Percentiles rank a stretch among this genome's conserved stretches.
These are phyloP conservation scores for Karstenula rhodostoma DNA, from an alignment of 2,329 filamentous ascomycete species.

Conservation along the genomic window DNA sequence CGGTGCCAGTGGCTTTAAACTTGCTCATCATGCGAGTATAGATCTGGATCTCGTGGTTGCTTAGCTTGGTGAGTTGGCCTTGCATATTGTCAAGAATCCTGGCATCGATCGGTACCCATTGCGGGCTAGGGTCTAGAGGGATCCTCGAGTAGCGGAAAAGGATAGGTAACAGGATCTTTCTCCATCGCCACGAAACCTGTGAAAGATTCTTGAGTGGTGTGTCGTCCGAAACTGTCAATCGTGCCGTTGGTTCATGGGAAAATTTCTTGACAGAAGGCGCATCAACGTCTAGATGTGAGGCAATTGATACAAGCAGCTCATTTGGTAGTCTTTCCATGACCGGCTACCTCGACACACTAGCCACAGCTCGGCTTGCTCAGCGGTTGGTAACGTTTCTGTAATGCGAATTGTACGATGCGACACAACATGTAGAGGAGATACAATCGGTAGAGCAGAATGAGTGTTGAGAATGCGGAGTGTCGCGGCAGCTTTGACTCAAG, in stretches of 20 bases:
- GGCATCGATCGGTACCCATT: conserved; percentile 47
- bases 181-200: conserved; percentile 41
- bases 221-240: conserved; percentile 32
- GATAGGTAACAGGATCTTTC: conserved; percentile 41
- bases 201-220: conserved; percentile 44
- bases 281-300: conserved; percentile 37
- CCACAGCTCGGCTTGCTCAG: neutral
- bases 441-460: neutral
- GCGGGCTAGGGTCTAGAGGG: conserved; percentile 34
- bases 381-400: neutral
- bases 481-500: neutral
- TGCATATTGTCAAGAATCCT: conserved; percentile 46
- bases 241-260: conserved; percentile 38
- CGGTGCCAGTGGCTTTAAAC: conserved; percentile 39
- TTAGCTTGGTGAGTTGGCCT: conserved; percentile 37
- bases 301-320: conserved; percentile 47
- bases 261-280: conserved; percentile 46
- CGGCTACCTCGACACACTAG: neutral
- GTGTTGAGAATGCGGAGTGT: neutral
- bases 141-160: conserved; percentile 44
- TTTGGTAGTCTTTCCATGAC: conserved; percentile 43
- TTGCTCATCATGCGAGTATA: conserved; percentile 44
- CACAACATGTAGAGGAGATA: neutral
- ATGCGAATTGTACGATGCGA: neutral
- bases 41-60: conserved; percentile 43